Evolutionary conservation across 1,284 basidiomycete genomes (phyloP), one percentile per base, ranked within the genome.

Genomic region (Trichosporon coremiiforme): DNA sequence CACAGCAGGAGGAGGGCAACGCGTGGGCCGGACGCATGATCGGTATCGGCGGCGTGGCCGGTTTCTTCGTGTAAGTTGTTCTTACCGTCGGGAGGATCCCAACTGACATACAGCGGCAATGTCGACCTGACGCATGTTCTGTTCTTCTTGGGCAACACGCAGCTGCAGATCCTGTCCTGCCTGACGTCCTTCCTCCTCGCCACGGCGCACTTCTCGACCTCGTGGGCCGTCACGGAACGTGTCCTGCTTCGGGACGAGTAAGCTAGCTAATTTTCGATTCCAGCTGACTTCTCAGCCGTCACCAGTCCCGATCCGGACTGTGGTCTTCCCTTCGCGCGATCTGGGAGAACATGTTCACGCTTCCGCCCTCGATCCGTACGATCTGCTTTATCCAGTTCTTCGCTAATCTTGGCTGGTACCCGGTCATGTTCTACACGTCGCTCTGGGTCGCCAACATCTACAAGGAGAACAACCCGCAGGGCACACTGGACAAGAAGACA

Each of bases 1-100:
- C 87, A 0, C 86, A 89, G 64, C 96, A 98, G 80, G 89, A 94
- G 8, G 86, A 88, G 22, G 95, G 91, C 0, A 98, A 95, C 80
- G 96, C 95, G 0, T 99, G 96, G 95, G 95, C 93, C 1, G 93
- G 93, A 0, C 86, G 92, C 25, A 94, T 98, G 90, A 85, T 91
- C 65, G 91, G 91, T 0, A 78, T 93, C 45, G 94, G 93, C 7
- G 89, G 90, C 71, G 90, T 95, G 1, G 85, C 90, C 4, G 94
- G 93, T 0, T 95, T 94, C 82, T 94, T 92, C 77, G 86, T 92
- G 93, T 94, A 75, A 75, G 91, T 86, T 17, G 13, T 12, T 35
- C n/a, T 12, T 20, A 25, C 6, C 13, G 33, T n/a, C 31, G 15
- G 25, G 25, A 35, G 33, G 9, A 35, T 57, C 7, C 31, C 20